Percentiles rank a stretch among this genome's conserved stretches.
These are phyloP conservation scores for Melampsora americana DNA, from an alignment of 1,284 basidiomycete species.

Conservation along the genomic window DNA sequence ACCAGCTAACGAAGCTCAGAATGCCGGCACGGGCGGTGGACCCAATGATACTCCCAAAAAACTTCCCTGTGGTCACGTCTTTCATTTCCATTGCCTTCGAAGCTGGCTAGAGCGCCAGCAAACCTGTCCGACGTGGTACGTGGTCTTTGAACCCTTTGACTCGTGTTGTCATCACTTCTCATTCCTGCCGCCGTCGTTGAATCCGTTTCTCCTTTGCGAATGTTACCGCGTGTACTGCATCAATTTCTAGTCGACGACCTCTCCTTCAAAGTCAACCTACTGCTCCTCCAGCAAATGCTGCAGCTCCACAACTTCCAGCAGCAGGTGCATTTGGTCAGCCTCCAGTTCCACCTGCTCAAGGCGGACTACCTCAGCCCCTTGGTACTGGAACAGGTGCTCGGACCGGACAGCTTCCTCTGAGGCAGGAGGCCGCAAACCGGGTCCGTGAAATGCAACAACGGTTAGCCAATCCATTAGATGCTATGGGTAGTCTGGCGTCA, in stretches of 20 bases:
- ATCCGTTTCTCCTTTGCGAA: background rate
- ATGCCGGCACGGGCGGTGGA: slow-evolving; percentile 30
- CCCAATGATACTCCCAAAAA: slow-evolving; percentile 96
- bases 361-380: background rate
- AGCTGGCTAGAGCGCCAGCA: slow-evolving; percentile 96
- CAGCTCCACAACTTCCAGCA: slow-evolving; percentile 17
- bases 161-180: background rate
- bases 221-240: background rate
- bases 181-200: background rate
- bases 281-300: slow-evolving; percentile 13
- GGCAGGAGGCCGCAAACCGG: slow-evolving; percentile 10
- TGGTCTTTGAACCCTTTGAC: background rate
- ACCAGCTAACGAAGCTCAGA: slow-evolving; percentile 46
- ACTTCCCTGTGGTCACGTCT: slow-evolving; percentile 91
- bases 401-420: background rate
- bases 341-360: slow-evolving; percentile 13
- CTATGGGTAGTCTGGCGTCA: background rate
- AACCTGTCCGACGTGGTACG: slow-evolving; percentile 89
- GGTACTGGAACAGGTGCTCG: slow-evolving; percentile 4
- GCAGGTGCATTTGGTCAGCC: background rate
- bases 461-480: background rate
- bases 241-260: slow-evolving; percentile 17
- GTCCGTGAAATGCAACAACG: slow-evolving; percentile 35
- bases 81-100: slow-evolving; percentile 94
- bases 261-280: slow-evolving; percentile 23